phyloP scores from a whole-genome alignment of 2,329 filamentous ascomycete species.

The Fusarium sambucinum region DNA sequence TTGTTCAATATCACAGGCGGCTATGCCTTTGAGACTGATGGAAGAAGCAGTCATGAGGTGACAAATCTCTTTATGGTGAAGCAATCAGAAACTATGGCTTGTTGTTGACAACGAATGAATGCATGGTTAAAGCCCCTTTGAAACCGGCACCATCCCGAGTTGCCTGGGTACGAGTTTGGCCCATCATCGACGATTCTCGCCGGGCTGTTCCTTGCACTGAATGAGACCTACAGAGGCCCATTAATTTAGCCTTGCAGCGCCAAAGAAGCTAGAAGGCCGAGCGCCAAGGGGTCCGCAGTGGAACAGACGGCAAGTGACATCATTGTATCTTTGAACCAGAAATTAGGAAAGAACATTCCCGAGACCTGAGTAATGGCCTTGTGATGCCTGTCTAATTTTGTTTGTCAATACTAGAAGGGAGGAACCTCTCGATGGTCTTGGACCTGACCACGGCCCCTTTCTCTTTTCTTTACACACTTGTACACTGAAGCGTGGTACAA shows the following conservation, averaged over 20 bases:
- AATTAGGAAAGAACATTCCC: conserved; percentile 23
- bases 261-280: conserved; percentile 17
- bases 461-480: neutral
- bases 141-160: conserved; percentile 20
- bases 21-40: neutral
- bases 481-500: conserved; percentile 4
- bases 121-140: conserved; percentile 10
- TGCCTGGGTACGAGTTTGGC: conserved; percentile 15
- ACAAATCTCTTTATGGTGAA: neutral
- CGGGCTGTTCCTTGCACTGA: conserved; percentile 24
- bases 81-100: neutral
- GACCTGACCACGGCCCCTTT: neutral
- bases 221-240: conserved; percentile 4
- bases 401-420: conserved; percentile 9
- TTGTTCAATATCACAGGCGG: neutral
- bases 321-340: conserved; percentile 25
- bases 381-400: conserved; percentile 14
- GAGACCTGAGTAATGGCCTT: conserved; percentile 5
- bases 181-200: conserved; percentile 31
- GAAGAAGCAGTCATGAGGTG: conserved; percentile 10
- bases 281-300: conserved; percentile 30
- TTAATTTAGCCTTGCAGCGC: conserved; percentile 19
- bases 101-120: conserved; percentile 17
- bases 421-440: neutral
- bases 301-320: conserved; percentile 38